Base-by-base conservation (phyloP, 2,329 filamentous ascomycete genomes). In the Penicillium decumbens region DNA sequence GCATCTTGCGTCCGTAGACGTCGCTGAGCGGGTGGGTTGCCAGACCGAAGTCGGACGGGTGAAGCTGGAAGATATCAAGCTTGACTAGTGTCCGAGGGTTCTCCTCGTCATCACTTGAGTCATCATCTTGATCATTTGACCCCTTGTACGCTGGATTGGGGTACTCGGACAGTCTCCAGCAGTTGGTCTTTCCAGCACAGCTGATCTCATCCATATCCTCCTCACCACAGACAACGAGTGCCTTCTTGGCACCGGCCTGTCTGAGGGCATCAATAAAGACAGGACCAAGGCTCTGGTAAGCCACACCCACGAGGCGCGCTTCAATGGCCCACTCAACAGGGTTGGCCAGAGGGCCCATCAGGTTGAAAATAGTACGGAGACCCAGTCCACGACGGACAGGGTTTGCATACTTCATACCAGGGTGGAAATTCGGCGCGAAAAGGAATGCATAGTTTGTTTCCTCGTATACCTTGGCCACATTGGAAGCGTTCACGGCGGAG, bases 341-440 rank as follows among this genome's bases (percentile, higher is more conserved):
- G 70, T 97, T 97, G 40, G 90, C 87, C 25, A 98, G 77, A 0
- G 93, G 93, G 0, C 93, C 93, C 43, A 98, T 80, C 13, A 98
- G 82, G 72, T 98, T 98, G 82, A 98, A 98, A 59, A 98, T 92
- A 1, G 93, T 98, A 62, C 93, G 84, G 79, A 93, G 92, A 50
- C 92, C 92, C 20, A 98, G 81, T 67, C 95, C 87, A 65, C 83
- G 88, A 54, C 93, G 86, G 56, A 96, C 85, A 1, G 86, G 83
- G 4, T 90, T 89, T 33, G 93, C 90, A 69, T 91, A 85, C 67
- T 83, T 85, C 86, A 97, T 96, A 41, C 90, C 92, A 0, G 90
- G 89, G 73, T 98, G 93, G 78, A 96, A 98, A 59, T 93, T 88
- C 33, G 93, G 92, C 0, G 93, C 93, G 66, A 93, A 97, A 27